phyloP scores from a whole-genome alignment of 805 yeast genomes.

The Candida jianshihensis region DNA sequence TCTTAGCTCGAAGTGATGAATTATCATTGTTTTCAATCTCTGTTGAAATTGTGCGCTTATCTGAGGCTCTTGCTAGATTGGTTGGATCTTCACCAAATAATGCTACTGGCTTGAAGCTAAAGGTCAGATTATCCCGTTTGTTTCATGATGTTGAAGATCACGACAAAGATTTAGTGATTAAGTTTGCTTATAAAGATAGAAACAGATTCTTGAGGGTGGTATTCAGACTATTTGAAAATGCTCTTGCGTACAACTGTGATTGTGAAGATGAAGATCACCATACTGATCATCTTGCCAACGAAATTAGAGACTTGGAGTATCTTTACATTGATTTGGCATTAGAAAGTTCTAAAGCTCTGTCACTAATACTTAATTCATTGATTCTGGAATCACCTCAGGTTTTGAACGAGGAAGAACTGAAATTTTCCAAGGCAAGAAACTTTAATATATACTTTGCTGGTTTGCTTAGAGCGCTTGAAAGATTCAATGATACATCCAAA shows the following conservation, averaged over 20 bases:
- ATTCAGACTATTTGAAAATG: conserved; percentile 48
- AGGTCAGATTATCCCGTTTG: conserved; percentile 37
- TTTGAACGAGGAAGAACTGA: conserved; percentile 43
- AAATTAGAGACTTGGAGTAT: conserved; percentile 36
- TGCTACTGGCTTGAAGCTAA: conserved; percentile 25
- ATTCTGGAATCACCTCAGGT: conserved; percentile 56
- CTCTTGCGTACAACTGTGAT: conserved; percentile 37
- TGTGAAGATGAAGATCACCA: conserved; percentile 20
- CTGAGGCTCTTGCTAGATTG: conserved; percentile 12
- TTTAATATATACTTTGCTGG: conserved; percentile 69
- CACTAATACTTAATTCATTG: conserved; percentile 46
- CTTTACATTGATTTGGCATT: conserved; percentile 53
- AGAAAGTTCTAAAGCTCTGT: conserved; percentile 55
- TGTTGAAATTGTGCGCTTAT: conserved; percentile 23
- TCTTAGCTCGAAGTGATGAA: conserved; percentile 28
- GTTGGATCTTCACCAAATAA: conserved; percentile 11
- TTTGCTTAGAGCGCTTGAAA: conserved; percentile 37
- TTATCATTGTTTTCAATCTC: conserved; percentile 27
- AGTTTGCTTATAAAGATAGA: conserved; percentile 41
- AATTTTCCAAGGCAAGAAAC: conserved; percentile 48
- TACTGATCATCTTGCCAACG: not conserved
- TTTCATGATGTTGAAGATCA: conserved; percentile 29
- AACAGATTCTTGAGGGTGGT: conserved; percentile 39
- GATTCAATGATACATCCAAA: conserved; percentile 27
- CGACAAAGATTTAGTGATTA: conserved; percentile 27